phyloP scores from a whole-genome alignment of 768 basidiomycete genomes.

The Leccinum fibrillosum region DNA sequence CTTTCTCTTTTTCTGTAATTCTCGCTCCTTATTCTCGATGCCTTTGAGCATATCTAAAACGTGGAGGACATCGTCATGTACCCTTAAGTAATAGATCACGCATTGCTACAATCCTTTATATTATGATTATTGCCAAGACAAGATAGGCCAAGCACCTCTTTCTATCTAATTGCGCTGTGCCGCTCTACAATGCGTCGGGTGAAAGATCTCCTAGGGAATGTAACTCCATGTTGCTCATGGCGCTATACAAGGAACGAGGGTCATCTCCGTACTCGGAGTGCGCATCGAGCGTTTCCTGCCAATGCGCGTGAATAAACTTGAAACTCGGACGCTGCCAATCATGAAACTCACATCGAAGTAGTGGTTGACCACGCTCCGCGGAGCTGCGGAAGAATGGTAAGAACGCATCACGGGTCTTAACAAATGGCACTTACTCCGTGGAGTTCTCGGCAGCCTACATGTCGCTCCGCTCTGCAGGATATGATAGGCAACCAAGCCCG shows the following conservation, averaged over 20 bases:
- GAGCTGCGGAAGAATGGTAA: slow-evolving; percentile 49
- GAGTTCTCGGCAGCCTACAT: slow-evolving; percentile 91
- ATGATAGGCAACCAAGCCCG: slow-evolving; percentile 86
- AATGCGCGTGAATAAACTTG: slow-evolving; percentile 1
- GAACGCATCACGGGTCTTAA: background rate
- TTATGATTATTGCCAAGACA: slow-evolving; percentile 23
- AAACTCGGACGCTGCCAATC: background rate
- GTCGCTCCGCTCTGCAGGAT: slow-evolving; percentile 87
- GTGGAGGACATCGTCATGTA: slow-evolving; percentile 37
- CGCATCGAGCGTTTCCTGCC: slow-evolving; percentile 69
- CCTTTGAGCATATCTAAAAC: slow-evolving; percentile 27
- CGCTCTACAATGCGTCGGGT: slow-evolving; percentile 58
- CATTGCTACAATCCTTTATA: slow-evolving; percentile 33
- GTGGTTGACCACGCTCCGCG: slow-evolving; percentile 80
- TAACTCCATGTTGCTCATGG: slow-evolving; percentile 52
- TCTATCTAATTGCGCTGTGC: background rate
- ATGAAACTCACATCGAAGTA: slow-evolving; percentile 82
- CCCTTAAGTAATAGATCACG: slow-evolving; percentile 34
- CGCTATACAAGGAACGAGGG: slow-evolving; percentile 57
- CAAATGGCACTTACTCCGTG: slow-evolving; percentile 64
- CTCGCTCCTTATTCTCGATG: slow-evolving; percentile 14
- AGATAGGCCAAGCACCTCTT: background rate
- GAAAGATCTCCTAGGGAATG: slow-evolving; percentile 67
- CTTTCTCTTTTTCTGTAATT: slow-evolving; percentile 11
- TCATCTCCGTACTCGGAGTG: slow-evolving; percentile 76